These are phyloP conservation scores for Wickerhamiella brachini DNA, from an alignment of 805 yeast species.

Conservation along the genomic window DNA sequence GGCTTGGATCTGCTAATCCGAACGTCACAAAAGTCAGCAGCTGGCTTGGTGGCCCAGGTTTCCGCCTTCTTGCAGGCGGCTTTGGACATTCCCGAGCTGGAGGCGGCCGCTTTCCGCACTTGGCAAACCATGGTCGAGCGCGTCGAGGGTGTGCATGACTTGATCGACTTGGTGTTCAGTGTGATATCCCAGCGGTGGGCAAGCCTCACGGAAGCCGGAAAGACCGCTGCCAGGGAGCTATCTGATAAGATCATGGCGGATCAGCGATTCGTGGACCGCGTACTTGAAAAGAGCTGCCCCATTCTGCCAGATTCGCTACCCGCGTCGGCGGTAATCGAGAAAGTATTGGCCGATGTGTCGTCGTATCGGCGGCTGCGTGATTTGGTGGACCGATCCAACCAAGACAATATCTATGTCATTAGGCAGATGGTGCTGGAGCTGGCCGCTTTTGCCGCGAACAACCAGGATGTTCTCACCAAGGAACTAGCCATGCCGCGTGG, in stretches of 20 bases:
- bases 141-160: background rate
- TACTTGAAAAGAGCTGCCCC: background rate
- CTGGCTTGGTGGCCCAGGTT: slow-evolving; percentile 68
- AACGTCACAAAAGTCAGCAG: slow-evolving; percentile 38
- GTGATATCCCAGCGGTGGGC: slow-evolving; percentile 57
- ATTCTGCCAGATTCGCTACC: background rate
- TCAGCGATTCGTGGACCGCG: background rate
- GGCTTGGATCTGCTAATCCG: slow-evolving; percentile 60
- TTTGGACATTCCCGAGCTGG: slow-evolving; percentile 47
- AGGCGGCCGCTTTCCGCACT: slow-evolving; percentile 47
- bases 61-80: slow-evolving; percentile 77
- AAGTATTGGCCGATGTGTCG: background rate
- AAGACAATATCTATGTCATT: slow-evolving; percentile 12
- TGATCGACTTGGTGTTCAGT: slow-evolving; percentile 54
- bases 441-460: slow-evolving; percentile 8
- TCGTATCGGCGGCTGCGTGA: slow-evolving; percentile 3
- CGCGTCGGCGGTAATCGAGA: background rate
- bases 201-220: slow-evolving; percentile 35
- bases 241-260: background rate
- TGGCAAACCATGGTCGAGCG: slow-evolving; percentile 40
- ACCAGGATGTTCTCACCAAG: slow-evolving; percentile 7
- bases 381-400: slow-evolving; percentile 10
- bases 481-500: slow-evolving; percentile 4
- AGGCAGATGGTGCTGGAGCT: slow-evolving; percentile 15
- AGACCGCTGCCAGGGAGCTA: slow-evolving; percentile 15